Evolutionary conservation across 495 filamentous ascomycete species (phyloP).

Genomic region (Monascus purpureus): DNA sequence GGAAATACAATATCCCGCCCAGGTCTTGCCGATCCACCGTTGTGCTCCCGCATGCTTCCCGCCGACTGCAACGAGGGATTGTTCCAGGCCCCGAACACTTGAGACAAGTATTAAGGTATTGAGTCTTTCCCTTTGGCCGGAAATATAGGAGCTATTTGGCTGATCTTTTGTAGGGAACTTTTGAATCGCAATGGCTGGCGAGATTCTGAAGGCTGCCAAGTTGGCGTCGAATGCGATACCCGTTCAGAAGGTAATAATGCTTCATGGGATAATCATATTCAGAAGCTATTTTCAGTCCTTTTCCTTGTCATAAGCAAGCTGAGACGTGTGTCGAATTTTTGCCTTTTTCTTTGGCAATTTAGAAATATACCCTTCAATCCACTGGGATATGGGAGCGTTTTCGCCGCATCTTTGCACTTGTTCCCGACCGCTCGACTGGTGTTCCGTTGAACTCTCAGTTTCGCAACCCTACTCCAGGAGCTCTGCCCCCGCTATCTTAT

Average conservation of each 20-base stretch:
- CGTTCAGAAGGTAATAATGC: conserved; percentile 20
- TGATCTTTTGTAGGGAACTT: too few relatives aligned
- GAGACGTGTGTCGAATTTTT: not conserved
- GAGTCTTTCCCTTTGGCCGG: too few relatives aligned
- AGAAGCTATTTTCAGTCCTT: too few relatives aligned
- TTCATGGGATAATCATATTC: not conserved
- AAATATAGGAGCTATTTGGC: too few relatives aligned
- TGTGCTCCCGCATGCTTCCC: too few relatives aligned
- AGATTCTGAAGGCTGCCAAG: conserved; percentile 28
- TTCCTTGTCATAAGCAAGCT: conserved; percentile 2
- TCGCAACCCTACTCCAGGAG: conserved; percentile 77
- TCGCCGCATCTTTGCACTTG: conserved; percentile 63
- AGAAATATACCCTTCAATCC: conserved; percentile 98
- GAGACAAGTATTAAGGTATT: too few relatives aligned
- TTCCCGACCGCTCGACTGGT: conserved; percentile 80
- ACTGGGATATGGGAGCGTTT: conserved; percentile 79
- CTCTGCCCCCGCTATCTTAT: conserved; percentile 60
- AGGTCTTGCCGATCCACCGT: too few relatives aligned
- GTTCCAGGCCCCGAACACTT: too few relatives aligned
- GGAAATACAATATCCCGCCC: too few relatives aligned
- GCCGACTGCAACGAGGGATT: too few relatives aligned
- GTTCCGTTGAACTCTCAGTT: conserved; percentile 85
- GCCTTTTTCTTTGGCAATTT: conserved; percentile 1
- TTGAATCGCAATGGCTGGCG: conserved; percentile 35
- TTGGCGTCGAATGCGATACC: conserved; percentile 25